These are phyloP conservation scores for Ophiocordyceps robertsii DNA, from an alignment of 2,329 filamentous ascomycete species.

Conservation along the genomic window DNA sequence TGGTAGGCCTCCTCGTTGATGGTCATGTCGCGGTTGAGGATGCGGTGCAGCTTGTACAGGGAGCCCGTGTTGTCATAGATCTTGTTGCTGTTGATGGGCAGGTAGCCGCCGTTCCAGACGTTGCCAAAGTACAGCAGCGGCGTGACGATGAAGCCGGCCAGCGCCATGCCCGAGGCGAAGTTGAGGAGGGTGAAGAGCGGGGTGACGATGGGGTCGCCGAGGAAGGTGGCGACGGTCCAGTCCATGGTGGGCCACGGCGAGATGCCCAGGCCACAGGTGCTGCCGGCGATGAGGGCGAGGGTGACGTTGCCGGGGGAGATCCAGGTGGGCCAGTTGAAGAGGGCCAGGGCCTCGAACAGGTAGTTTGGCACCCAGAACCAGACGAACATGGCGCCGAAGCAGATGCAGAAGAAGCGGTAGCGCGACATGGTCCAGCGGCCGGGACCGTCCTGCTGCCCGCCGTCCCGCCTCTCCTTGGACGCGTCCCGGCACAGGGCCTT, in stretches of 20 bases:
- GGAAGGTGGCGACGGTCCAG: slow-evolving; percentile 21
- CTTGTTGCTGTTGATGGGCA: slow-evolving; percentile 40
- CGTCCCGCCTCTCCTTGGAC: not conserved
- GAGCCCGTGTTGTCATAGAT: slow-evolving; percentile 43
- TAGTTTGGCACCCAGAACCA: slow-evolving; percentile 39
- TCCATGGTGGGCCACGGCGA: slow-evolving; percentile 25
- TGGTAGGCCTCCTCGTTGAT: slow-evolving; percentile 38
- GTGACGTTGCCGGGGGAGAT: slow-evolving; percentile 26
- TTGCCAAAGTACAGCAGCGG: slow-evolving; percentile 34
- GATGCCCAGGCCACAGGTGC: slow-evolving; percentile 21
- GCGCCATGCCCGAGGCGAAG: slow-evolving; percentile 20
- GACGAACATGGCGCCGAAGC: slow-evolving; percentile 30
- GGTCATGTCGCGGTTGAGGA: slow-evolving; percentile 32
- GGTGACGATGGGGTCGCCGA: slow-evolving; percentile 16
- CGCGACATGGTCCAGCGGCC: slow-evolving; percentile 11
- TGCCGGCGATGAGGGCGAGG: slow-evolving; percentile 20
- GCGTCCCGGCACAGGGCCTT: slow-evolving; percentile 8
- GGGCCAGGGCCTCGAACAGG: slow-evolving; percentile 28
- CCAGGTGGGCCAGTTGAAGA: slow-evolving; percentile 39
- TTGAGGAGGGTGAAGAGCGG: slow-evolving; percentile 17
- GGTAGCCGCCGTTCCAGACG: slow-evolving; percentile 33
- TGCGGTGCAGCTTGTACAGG: slow-evolving; percentile 35
- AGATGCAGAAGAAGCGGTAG: slow-evolving; percentile 28
- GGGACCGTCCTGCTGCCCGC: slow-evolving; percentile 5
- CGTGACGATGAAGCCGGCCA: slow-evolving; percentile 38